Evolutionary conservation across 2,329 filamentous ascomycete species (phyloP).

Genomic region (Fusarium coffeatum): DNA sequence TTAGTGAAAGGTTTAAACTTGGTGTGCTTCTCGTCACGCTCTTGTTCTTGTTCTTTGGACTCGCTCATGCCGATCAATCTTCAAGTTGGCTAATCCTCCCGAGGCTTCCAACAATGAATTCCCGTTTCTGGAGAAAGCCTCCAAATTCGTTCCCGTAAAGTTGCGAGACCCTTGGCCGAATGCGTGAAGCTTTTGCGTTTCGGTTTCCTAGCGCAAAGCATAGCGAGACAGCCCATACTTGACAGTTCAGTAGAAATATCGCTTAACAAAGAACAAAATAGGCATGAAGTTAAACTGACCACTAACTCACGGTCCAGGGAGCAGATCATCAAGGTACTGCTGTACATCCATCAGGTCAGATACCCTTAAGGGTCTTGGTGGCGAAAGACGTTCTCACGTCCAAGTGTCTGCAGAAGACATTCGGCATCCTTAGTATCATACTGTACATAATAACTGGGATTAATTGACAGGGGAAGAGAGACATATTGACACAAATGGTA

Average conservation of each 20-base stretch:
- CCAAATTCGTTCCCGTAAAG: conserved; percentile 10
- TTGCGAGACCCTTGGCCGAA: conserved; percentile 15
- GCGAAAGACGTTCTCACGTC: conserved; percentile 22
- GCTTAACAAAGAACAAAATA: conserved; percentile 11
- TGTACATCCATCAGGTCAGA: background rate
- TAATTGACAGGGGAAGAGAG: conserved; percentile 4
- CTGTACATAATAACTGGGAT: conserved; percentile 18
- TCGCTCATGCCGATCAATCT: conserved; percentile 38
- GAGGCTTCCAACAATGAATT: background rate
- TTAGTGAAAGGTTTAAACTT: conserved; percentile 36
- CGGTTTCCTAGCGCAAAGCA: conserved; percentile 29
- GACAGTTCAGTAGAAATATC: background rate
- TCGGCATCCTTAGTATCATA: conserved; percentile 26
- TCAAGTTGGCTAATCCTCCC: conserved; percentile 13
- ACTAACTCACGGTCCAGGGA: conserved; percentile 1
- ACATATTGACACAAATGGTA: conserved; percentile 14
- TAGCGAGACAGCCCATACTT: background rate
- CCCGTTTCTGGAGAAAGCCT: conserved; percentile 21
- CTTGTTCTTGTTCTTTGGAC: conserved; percentile 6
- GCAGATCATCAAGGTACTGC: conserved; percentile 15
- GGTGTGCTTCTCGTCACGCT: conserved; percentile 7
- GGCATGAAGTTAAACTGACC: conserved; percentile 9
- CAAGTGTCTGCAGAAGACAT: conserved; percentile 19
- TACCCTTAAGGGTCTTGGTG: conserved; percentile 29
- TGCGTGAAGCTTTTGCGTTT: conserved; percentile 17